A percentile compares a stretch with the other conserved stretches of the same genome.
Evolutionary conservation across 2,329 filamentous ascomycete species (phyloP).

Genomic region (Hawksworthiomyces lignivorus): DNA sequence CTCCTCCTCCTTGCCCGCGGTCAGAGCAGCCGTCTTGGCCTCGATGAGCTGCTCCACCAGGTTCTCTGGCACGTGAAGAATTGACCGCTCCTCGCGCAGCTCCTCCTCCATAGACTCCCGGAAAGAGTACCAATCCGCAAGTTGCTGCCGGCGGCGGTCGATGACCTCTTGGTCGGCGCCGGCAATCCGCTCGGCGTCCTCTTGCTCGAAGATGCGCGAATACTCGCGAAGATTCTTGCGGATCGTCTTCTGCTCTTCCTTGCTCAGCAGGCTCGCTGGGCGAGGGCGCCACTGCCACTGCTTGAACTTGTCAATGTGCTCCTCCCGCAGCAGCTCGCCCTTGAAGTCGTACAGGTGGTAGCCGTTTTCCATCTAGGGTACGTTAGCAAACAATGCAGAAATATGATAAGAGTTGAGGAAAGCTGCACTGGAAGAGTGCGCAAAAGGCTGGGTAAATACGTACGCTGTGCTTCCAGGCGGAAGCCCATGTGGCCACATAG

Average conservation of each 20-base stretch:
- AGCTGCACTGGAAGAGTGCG: neutral
- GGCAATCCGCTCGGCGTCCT: constrained; percentile 87
- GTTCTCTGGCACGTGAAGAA: constrained; percentile 57
- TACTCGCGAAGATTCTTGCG: constrained; percentile 98
- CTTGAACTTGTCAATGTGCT: constrained; percentile 94
- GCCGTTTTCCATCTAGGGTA: constrained; percentile 86
- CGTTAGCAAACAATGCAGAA: constrained; percentile 8
- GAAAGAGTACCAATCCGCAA: constrained; percentile 88
- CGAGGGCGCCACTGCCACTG: constrained; percentile 93
- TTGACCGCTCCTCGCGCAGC: constrained; percentile 62
- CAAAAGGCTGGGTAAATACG: constrained; percentile 28
- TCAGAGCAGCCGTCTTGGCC: constrained; percentile 43
- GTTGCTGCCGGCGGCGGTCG: constrained; percentile 70
- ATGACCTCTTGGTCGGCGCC: constrained; percentile 92
- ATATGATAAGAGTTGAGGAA: constrained; percentile 1
- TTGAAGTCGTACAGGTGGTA: constrained; percentile 98
- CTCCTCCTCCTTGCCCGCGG: constrained; percentile 61
- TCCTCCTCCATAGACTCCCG: constrained; percentile 65
- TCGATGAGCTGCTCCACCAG: constrained; percentile 55
- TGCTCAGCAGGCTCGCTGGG: constrained; percentile 80
- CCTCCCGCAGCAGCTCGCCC: constrained; percentile 80
- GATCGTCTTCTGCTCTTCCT: constrained; percentile 95
- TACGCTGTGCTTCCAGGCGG: constrained; percentile 93
- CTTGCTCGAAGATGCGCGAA: constrained; percentile 87
- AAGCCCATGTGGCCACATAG: constrained; percentile 88